Evolutionary conservation across 1,139 yeast species (phyloP).

Genomic region (Wickerhamomyces sp.): DNA sequence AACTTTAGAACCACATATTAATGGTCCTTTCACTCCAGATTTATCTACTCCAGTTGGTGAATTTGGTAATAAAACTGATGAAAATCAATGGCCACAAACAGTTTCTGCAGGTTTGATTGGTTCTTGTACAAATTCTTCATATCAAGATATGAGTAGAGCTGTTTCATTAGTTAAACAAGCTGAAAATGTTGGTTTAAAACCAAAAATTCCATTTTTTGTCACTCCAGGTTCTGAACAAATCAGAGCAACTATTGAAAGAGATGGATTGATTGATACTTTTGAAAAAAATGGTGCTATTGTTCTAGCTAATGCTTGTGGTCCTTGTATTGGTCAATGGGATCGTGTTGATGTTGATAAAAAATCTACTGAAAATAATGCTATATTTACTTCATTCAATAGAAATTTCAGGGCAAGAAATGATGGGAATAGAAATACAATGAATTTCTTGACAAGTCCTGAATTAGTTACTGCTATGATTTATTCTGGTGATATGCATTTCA

Average conservation of each 20-base stretch:
- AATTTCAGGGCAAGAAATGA: slow-evolving; percentile 97
- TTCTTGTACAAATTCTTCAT: slow-evolving; percentile 95
- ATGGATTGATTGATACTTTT: slow-evolving; percentile 78
- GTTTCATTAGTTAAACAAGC: slow-evolving; percentile 87
- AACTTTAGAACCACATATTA: slow-evolving; percentile 80
- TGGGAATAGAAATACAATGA: slow-evolving; percentile 95
- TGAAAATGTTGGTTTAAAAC: slow-evolving; percentile 76
- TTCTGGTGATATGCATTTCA: slow-evolving; percentile 84
- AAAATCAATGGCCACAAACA: slow-evolving; percentile 74
- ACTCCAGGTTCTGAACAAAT: slow-evolving; percentile 99
- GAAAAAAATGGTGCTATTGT: slow-evolving; percentile 85
- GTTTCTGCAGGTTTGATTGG: slow-evolving; percentile 93
- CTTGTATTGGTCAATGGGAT: slow-evolving; percentile 99
- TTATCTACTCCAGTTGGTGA: slow-evolving; percentile 79
- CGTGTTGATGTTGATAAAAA: slow-evolving; percentile 63
- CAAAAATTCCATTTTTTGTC: slow-evolving; percentile 87
- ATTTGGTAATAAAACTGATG: slow-evolving; percentile 56
- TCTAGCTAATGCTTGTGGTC: slow-evolving; percentile 97
- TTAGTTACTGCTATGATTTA: slow-evolving; percentile 95
- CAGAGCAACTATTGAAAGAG: slow-evolving; percentile 94
- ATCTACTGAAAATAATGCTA: slow-evolving; percentile 68
- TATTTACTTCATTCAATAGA: slow-evolving; percentile 93
- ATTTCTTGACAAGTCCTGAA: slow-evolving; percentile 94
- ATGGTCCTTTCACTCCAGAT: slow-evolving; percentile 96
- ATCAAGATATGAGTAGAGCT: slow-evolving; percentile 96